Evolutionary conservation across 108 stramenopile species (phyloP), one percentile per base, ranked within the genome.

Genomic region (Chaetoceros muelleri): DNA sequence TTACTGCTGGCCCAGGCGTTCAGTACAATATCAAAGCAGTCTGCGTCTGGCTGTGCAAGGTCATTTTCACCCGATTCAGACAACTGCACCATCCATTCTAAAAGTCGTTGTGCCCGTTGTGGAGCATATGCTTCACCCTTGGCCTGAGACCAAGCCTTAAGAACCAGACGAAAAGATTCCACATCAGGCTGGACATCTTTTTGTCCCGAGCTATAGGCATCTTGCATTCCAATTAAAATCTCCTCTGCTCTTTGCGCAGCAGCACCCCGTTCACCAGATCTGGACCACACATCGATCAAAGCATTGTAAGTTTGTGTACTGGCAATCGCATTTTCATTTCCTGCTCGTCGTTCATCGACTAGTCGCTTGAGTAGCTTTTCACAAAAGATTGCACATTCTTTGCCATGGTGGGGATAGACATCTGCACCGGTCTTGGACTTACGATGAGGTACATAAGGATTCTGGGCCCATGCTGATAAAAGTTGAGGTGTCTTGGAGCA

Each of bases 221-320:
- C 48, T 7, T 49, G 22, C 48, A 24, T 24, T 16, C 48, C 22
- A 21, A 23, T 49, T 49, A 90, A 65, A 16, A 90, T 72, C 1
- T 80, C 66, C 55, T 90, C 89, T 17, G 89, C 89, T 31, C 81
- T 69, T 53, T 81, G 73, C 30, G 84, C 90, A 23, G 83, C 90
- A 46, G 66, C 62, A 0, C 78, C 84, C 16, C 82, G 79, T 44
- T 84, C 79, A 1, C 81, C 80, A 55, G 85, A 87, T 52, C 84
- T 87, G 3, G 90, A 85, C 89, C 89, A 91, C 18, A 85, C 89
- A 73, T 90, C 87, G 24, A 90, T 26, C 21, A 69, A 30, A 17
- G 21, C n/a, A 46, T 68, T 73, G 47, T 73, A 73, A 7, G 49
- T 19, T 3, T 49, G 44, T 3, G 58, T 64, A 13, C 34, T 40